Evolutionary conservation across 768 basidiomycete genomes (phyloP).

Genomic region (Russula abietina): DNA sequence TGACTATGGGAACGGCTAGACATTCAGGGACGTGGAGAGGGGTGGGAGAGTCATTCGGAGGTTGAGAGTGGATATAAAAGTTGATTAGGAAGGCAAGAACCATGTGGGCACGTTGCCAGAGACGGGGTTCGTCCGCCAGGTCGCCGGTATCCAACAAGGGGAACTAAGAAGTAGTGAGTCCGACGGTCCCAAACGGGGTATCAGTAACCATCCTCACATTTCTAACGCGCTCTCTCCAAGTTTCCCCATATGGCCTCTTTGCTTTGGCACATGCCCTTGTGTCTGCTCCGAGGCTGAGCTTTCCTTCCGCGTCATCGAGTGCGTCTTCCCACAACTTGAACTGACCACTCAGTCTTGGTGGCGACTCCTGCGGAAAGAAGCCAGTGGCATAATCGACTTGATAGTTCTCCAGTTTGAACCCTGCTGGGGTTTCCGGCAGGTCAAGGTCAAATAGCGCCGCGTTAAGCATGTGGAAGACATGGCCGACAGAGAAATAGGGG

Average conservation of each 20-base stretch:
- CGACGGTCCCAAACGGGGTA: neutral
- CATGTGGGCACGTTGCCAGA: conserved; percentile 78
- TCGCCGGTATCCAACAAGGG: conserved; percentile 54
- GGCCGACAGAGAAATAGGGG: conserved; percentile 17
- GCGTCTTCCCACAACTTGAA: conserved; percentile 71
- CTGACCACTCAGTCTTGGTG: conserved; percentile 46
- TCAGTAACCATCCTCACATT: conserved; percentile 43
- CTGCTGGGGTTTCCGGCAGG: neutral
- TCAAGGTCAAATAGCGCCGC: conserved; percentile 10
- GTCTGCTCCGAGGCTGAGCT: conserved; percentile 55
- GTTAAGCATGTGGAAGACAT: conserved; percentile 20
- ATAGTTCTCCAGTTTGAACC: conserved; percentile 34
- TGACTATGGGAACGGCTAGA: conserved; percentile 70
- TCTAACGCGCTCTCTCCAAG: conserved; percentile 61
- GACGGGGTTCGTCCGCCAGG: conserved; percentile 50
- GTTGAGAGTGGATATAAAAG: conserved; percentile 83
- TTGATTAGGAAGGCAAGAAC: conserved; percentile 86
- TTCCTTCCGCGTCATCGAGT: conserved; percentile 46
- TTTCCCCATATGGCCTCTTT: conserved; percentile 51
- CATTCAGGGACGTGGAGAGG: conserved; percentile 63
- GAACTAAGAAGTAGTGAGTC: conserved; percentile 43
- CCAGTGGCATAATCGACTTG: conserved; percentile 61
- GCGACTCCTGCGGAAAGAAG: conserved; percentile 70
- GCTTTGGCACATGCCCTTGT: conserved; percentile 40
- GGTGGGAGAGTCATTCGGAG: conserved; percentile 34